Evolutionary conservation across 179 eudicot genomes (phyloP), one percentile per base, ranked within the genome.

Genomic region (Pouteria campechiana): DNA sequence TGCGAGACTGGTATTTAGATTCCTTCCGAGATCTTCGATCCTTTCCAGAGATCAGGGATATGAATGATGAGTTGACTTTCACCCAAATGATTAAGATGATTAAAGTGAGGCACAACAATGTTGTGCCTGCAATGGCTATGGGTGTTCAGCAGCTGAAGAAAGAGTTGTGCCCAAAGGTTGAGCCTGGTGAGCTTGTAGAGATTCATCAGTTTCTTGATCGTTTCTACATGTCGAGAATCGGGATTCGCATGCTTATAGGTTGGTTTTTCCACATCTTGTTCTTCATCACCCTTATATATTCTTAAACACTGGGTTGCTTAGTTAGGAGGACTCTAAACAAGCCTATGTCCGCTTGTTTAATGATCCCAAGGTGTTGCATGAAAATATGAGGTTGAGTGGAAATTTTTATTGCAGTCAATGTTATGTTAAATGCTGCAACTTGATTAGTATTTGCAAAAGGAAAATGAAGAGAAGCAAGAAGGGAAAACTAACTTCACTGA

Each of bases 201-300:
- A 79, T 86, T 37, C 98, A 90, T 49, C 85, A 87, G 71, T 90
- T 90, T 50, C 76, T 90, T 5, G 98, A 86, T 51, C 94, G 96
- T 39, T 90, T 90, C 53, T 86, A 82, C 55, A 76, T 86, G 96
- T 82, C 98, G 31, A 74, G 96, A 63, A 90, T 90, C 31, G 98
- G 98, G 41, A 86, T 90, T 44, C 82, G 88, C 17, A 90, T 90
- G 98, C 98, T 90, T 46, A 82, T 90, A 57, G 96, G 98, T 89
- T 49, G 60, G 83, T n/a, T n/a, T n/a, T n/a, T n/a, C 28, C 28
- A 48, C 17, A 23, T 32, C 28, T 28, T 32, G 9, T 18, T 32
- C 39, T 17, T 51, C 25, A 29, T 54, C 6, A 20, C 35, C 41
- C 29, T 19, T n/a, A n/a, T n/a, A n/a, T n/a, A n/a, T n/a, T n/a